Conservation (phyloP, 129 eudicot genomes). For the Saussurea involucrata region DNA sequence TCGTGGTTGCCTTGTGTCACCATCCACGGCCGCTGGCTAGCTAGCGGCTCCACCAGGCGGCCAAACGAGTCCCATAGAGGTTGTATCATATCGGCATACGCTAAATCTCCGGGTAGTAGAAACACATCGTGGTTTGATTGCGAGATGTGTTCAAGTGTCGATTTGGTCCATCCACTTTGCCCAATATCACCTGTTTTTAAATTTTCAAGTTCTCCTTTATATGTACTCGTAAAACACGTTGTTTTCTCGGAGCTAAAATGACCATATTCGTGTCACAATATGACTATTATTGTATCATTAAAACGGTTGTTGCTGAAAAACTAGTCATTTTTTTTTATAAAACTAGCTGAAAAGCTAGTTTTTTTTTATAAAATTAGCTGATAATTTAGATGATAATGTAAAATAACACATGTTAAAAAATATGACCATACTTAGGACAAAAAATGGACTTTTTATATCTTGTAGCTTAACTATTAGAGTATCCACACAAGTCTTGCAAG, state of each 20-base stretch:
- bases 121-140: constrained; percentile 56
- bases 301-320: background rate
- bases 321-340: too few species aligned
- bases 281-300: too few species aligned
- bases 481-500: too few species aligned
- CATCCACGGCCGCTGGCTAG: constrained; percentile 85
- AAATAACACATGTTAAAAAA: too few species aligned
- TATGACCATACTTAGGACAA: too few species aligned
- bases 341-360: background rate
- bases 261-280: too few species aligned
- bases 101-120: constrained; percentile 70
- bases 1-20: constrained; percentile 88
- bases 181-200: constrained; percentile 60
- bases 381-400: background rate
- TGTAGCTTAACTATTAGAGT: too few species aligned
- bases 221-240: too few species aligned
- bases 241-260: too few species aligned
- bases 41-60: constrained; percentile 54
- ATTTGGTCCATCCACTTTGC: constrained; percentile 64
- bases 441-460: too few species aligned
- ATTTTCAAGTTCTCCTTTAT: too few species aligned
- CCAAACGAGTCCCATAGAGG: constrained; percentile 74
- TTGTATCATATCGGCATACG: constrained; percentile 56
- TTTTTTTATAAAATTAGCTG: background rate
- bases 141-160: constrained; percentile 57